Evolutionary conservation across 1,284 basidiomycete species (phyloP), one percentile per base, ranked within the genome.

Genomic region (Ganoderma sp.): DNA sequence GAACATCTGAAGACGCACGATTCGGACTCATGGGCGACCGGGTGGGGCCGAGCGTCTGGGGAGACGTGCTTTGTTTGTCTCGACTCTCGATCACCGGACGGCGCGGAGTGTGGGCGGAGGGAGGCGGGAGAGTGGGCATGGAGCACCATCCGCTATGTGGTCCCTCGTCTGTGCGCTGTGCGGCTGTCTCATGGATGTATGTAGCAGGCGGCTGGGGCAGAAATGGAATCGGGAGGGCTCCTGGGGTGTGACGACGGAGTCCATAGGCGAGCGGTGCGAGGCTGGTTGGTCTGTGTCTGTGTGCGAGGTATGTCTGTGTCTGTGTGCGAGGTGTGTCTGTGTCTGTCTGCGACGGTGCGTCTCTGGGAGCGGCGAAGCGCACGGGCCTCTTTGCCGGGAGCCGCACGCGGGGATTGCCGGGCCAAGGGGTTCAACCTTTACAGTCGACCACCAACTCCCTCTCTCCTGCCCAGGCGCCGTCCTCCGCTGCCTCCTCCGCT

Each of bases 391-490:
- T 63, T 68, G 73, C 73, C 73, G 71, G 73, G 52, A 66, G 72
- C 67, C 68, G 68, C 69, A 50, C 64, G 64, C 75, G 75, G 75
- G 65, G 67, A 68, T 65, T 74, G 73, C 75, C 75, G 75, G 68
- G 58, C 42, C 67, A 62, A 66, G 69, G 74, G 72, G 70, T 71
- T 70, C 59, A 71, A 73, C 73, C 71, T 76, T 75, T 71, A 67
- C 75, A 54, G 70, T 74, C 69, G 71, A 75, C 73, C 74, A 74
- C 72, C 71, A 74, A 75, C 71, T 69, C 72, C 64, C 67, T 67
- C 67, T 37, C 60, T 68, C 66, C 69, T 64, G 67, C 67, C 63
- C 50, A 67, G 61, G 45, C 66, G 57, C 68, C 65, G n/a, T 58
- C 62, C 39, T 57, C 42, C 63, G 37, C 63, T 57, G 32, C 63